phyloP scores from a whole-genome alignment of 1,284 basidiomycete species.

The Ustilago nuda region DNA sequence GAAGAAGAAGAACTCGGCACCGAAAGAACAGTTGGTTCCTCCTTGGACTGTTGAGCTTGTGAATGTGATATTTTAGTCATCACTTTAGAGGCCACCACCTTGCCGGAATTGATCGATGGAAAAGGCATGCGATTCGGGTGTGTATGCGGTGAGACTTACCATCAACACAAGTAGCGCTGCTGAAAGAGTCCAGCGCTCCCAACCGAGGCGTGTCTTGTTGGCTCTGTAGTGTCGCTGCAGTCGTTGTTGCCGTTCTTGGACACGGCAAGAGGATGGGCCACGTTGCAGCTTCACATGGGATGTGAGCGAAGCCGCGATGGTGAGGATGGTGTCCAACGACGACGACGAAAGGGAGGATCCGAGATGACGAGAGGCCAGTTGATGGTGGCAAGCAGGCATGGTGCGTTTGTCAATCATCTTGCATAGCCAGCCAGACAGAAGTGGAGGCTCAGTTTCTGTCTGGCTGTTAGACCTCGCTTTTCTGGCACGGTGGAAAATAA shows the following conservation, averaged over 20 bases:
- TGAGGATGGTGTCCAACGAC: background rate
- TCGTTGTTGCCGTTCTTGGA: too few species aligned
- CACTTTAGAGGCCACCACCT: constrained; percentile 15
- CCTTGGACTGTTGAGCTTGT: constrained; percentile 60
- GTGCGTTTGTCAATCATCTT: background rate
- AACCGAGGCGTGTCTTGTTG: background rate
- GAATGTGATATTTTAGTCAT: constrained; percentile 56
- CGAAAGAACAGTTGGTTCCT: background rate
- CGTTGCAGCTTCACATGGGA: too few species aligned
- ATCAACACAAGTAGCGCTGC: background rate
- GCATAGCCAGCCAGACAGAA: background rate
- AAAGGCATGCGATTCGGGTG: background rate
- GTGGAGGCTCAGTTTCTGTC: background rate
- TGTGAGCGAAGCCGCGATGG: background rate
- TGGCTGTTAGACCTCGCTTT: background rate
- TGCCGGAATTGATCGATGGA: too few species aligned
- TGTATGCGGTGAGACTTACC: constrained; percentile 3
- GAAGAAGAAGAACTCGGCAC: constrained; percentile 55
- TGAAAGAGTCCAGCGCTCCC: background rate
- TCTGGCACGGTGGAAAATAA: too few species aligned
- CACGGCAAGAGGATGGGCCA: too few species aligned
- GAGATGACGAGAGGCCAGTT: background rate
- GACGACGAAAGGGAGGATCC: background rate
- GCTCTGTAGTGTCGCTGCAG: background rate
- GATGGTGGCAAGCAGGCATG: background rate